These are phyloP conservation scores for Pseudogymnoascus sp. DNA, from an alignment of 2,329 filamentous ascomycete genomes.

Conservation along the genomic window DNA sequence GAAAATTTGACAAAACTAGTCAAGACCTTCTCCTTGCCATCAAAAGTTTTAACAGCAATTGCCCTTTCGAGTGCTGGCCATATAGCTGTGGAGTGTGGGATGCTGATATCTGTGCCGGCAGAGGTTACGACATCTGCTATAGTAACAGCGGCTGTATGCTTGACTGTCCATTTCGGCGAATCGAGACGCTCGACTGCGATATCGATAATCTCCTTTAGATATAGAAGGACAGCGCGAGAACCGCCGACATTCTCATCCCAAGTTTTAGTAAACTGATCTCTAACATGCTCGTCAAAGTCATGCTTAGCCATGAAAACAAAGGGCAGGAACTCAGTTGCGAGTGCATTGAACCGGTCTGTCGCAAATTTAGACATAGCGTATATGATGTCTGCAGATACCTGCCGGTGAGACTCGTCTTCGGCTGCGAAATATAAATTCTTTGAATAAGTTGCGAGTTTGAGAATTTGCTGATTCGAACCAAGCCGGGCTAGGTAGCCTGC, in stretches of 20 bases:
- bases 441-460: slow-evolving; percentile 46
- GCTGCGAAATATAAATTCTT: slow-evolving; percentile 73
- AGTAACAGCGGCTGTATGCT: slow-evolving; percentile 78
- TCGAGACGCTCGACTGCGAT: slow-evolving; percentile 65
- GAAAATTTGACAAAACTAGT: slow-evolving; percentile 74
- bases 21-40: slow-evolving; percentile 81
- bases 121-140: slow-evolving; percentile 67
- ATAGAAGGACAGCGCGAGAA: slow-evolving; percentile 71
- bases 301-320: slow-evolving; percentile 85
- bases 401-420: slow-evolving; percentile 68
- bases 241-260: slow-evolving; percentile 92
- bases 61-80: slow-evolving; percentile 84
- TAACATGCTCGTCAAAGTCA: slow-evolving; percentile 74
- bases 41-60: slow-evolving; percentile 82
- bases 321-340: slow-evolving; percentile 71
- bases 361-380: slow-evolving; percentile 79
- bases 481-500: slow-evolving; percentile 75
- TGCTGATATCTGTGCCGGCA: slow-evolving; percentile 57
- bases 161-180: slow-evolving; percentile 81
- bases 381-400: slow-evolving; percentile 76
- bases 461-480: slow-evolving; percentile 43
- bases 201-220: slow-evolving; percentile 72
- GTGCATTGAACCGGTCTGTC: slow-evolving; percentile 75
- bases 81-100: slow-evolving; percentile 54
- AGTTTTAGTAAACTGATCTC: slow-evolving; percentile 72